phyloP scores from a whole-genome alignment of 2,329 filamentous ascomycete genomes.

The Cladophialophora psammophila region DNA sequence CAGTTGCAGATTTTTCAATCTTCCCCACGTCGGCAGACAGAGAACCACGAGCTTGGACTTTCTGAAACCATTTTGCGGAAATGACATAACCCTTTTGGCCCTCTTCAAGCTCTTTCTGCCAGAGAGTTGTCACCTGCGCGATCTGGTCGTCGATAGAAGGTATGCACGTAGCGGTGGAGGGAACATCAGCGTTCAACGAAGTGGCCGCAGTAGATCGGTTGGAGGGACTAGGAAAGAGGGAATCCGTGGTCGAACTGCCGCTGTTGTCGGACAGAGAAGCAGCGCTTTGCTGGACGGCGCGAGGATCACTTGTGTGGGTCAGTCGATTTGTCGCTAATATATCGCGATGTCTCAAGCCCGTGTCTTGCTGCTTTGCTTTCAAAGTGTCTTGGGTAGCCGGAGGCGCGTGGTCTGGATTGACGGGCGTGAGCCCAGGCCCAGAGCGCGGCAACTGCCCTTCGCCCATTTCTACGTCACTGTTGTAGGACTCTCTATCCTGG shows the following conservation, averaged over 20 bases:
- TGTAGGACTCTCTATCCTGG: slow-evolving; percentile 42
- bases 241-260: slow-evolving; percentile 47
- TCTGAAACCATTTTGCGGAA: slow-evolving; percentile 78
- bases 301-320: slow-evolving; percentile 49
- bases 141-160: slow-evolving; percentile 74
- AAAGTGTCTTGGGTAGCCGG: slow-evolving; percentile 24
- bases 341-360: slow-evolving; percentile 35
- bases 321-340: slow-evolving; percentile 26
- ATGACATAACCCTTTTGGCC: slow-evolving; percentile 80
- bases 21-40: slow-evolving; percentile 60
- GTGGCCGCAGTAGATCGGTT: slow-evolving; percentile 48
- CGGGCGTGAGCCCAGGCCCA: slow-evolving; percentile 21
- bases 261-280: slow-evolving; percentile 41
- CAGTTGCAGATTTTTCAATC: slow-evolving; percentile 64
- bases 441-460: slow-evolving; percentile 22
- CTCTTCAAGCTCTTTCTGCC: slow-evolving; percentile 63
- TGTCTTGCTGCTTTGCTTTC: slow-evolving; percentile 39
- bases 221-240: slow-evolving; percentile 49
- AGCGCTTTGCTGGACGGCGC: slow-evolving; percentile 43
- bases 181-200: slow-evolving; percentile 40
- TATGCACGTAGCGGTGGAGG: slow-evolving; percentile 40
- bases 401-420: slow-evolving; percentile 22
- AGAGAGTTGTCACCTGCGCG: slow-evolving; percentile 70
- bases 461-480: slow-evolving; percentile 46
- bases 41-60: slow-evolving; percentile 71